Percentiles rank a stretch among this genome's conserved stretches.
Evolutionary conservation across 1,139 yeast species (phyloP).

Genomic region (Chernovozyma sophiae-reginae): DNA sequence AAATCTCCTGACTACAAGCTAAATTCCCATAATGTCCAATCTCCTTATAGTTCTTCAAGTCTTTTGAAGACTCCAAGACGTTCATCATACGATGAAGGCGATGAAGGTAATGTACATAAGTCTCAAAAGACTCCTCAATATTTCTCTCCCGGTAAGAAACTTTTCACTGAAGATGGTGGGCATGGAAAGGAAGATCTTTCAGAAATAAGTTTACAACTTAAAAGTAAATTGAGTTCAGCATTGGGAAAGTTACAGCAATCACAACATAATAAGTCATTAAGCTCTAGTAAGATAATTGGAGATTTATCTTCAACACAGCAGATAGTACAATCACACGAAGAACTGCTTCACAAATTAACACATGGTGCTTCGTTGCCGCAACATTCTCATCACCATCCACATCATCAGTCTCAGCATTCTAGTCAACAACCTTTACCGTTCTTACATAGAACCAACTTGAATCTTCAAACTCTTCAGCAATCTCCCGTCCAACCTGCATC

Average conservation of each 20-base stretch:
- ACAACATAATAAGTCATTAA: constrained; percentile 9
- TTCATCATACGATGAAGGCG: constrained; percentile 19
- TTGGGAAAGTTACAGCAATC: constrained; percentile 33
- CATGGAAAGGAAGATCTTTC: constrained; percentile 28
- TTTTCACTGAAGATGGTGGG: constrained; percentile 22
- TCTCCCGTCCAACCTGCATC: constrained; percentile 19
- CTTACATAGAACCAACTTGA: constrained; percentile 27
- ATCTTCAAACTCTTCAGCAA: constrained; percentile 37
- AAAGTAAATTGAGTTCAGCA: constrained; percentile 36
- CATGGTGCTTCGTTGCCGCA: background rate
- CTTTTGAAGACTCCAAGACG: constrained; percentile 37
- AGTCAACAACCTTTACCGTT: background rate
- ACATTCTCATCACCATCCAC: background rate
- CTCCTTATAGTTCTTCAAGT: constrained; percentile 26
- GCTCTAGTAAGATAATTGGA: constrained; percentile 3
- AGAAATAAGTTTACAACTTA: constrained; percentile 38
- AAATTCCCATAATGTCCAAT: constrained; percentile 20
- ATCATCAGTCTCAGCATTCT: background rate
- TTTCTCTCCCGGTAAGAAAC: constrained; percentile 38
- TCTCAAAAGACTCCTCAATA: constrained; percentile 39
- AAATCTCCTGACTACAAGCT: constrained; percentile 33
- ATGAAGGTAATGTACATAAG: constrained; percentile 14
- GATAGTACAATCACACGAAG: background rate
- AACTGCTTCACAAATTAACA: background rate
- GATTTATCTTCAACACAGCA: constrained; percentile 5